These are phyloP conservation scores for Ceratobasidium papillatum DNA, from an alignment of 1,284 basidiomycete species.

Conservation along the genomic window DNA sequence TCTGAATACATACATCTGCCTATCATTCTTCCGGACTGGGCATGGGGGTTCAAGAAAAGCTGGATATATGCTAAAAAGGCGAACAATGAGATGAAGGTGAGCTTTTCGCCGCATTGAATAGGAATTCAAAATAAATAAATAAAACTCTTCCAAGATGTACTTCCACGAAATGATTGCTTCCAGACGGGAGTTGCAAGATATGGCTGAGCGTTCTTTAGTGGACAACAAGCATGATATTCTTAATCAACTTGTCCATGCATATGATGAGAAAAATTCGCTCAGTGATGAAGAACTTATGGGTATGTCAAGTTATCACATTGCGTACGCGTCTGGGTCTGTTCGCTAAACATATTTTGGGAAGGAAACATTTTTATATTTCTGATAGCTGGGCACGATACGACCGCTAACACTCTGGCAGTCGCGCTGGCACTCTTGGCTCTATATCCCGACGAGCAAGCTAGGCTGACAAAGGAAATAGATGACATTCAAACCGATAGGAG, in stretches of 20 bases:
- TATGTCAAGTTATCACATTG: slow-evolving; percentile 46
- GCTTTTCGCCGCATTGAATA: slow-evolving; percentile 35
- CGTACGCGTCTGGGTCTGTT: background rate
- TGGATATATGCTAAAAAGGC: slow-evolving; percentile 54
- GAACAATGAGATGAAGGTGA: slow-evolving; percentile 62
- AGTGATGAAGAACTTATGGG: slow-evolving; percentile 63
- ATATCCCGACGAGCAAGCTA: slow-evolving; percentile 69
- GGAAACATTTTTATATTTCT: slow-evolving; percentile 68
- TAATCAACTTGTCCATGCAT: slow-evolving; percentile 63
- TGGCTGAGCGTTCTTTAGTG: slow-evolving; percentile 45
- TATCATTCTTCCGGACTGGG: slow-evolving; percentile 59
- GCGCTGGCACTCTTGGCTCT: slow-evolving; percentile 62
- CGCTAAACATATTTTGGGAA: slow-evolving; percentile 44
- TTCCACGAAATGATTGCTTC: slow-evolving; percentile 65
- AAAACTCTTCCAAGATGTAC: slow-evolving; percentile 54
- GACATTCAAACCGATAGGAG: no score
- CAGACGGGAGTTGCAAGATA: slow-evolving; percentile 53
- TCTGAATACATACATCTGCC: slow-evolving; percentile 57
- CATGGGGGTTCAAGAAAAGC: slow-evolving; percentile 50
- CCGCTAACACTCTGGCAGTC: slow-evolving; percentile 66
- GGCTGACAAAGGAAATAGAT: slow-evolving; percentile 64
- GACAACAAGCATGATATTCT: slow-evolving; percentile 64
- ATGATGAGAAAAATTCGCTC: slow-evolving; percentile 55
- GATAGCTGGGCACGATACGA: slow-evolving; percentile 68
- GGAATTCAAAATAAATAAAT: background rate